A percentile compares a stretch with the other conserved stretches of the same genome.
These are phyloP conservation scores for Pterocarpus macrocarpus DNA, from an alignment of 306 rosid species.

Conservation along the genomic window DNA sequence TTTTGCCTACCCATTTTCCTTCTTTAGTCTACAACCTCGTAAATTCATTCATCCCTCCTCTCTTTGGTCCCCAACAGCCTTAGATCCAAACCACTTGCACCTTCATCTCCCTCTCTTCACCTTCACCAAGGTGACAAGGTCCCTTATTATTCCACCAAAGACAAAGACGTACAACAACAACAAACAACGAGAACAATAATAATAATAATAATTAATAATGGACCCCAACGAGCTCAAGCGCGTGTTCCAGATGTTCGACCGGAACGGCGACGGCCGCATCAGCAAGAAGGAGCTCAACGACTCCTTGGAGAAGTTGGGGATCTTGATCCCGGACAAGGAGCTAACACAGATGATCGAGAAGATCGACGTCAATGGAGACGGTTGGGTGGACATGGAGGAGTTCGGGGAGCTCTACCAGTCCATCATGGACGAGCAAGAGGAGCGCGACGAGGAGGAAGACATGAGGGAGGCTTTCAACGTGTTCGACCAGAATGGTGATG, in stretches of 20 bases:
- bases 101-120: neutral
- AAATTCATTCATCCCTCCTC: neutral
- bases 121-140: neutral
- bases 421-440: slow-evolving; percentile 52
- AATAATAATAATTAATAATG: slow-evolving; percentile 42
- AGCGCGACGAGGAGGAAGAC: slow-evolving; percentile 67
- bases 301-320: slow-evolving; percentile 69
- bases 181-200: neutral
- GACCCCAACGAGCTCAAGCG: slow-evolving; percentile 59
- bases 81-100: neutral
- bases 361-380: slow-evolving; percentile 71
- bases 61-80: neutral
- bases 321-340: slow-evolving; percentile 64
- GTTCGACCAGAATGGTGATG: slow-evolving; percentile 77
- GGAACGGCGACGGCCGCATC: slow-evolving; percentile 75
- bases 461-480: slow-evolving; percentile 82
- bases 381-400: slow-evolving; percentile 70
- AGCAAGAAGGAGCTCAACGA: slow-evolving; percentile 64
- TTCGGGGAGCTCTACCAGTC: slow-evolving; percentile 69
- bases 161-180: no score
- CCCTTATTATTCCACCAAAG: neutral
- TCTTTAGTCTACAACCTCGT: slow-evolving; percentile 29
- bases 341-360: slow-evolving; percentile 63
- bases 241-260: slow-evolving; percentile 75
- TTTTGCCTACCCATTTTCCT: slow-evolving; percentile 48